Evolutionary conservation across 345 rosid species (phyloP), one percentile per base, ranked within the genome.

Genomic region (Dimocarpus longan): DNA sequence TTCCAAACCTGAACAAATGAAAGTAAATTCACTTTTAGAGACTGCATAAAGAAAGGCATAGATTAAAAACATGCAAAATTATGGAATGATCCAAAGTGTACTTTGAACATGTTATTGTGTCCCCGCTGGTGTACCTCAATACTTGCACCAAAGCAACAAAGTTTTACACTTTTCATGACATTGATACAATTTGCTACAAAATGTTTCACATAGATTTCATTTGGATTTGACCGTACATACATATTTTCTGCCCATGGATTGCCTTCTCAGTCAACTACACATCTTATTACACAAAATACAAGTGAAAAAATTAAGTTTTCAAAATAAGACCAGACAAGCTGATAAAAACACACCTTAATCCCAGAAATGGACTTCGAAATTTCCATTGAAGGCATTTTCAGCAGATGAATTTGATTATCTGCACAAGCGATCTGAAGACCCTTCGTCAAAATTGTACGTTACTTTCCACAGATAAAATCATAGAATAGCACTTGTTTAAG

Each of bases 301-400:
- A 44, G 42, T 28, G 22, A 46, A 46, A 76, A 83, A 7, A 3
- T 43, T 9, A 68, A 68, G 10, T 69, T 66, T n/a, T 44, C n/a
- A 15, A 48, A 8, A 71, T 19, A 78, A 48, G 32, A 46, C 39
- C 62, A 66, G 8, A 21, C 16, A 48, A 21, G 78, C 44, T 37
- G 48, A 79, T 68, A n/a, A 79, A 67, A 86, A 76, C 84, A 48
- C 81, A 93, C 98, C 98, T 96, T 96, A 81, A 96, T 93, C 76
- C 99, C 98, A 5, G 98, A 90, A 59, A 96, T 90, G 78, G 97
- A 86, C 84, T 88, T 93, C 79, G 83, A 69, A 83, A 94, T 91
- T 75, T 88, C 99, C 98, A 94, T 87, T 70, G 97, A 90, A 78
- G 99, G 97, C 92, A 91, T 92, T 84, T 91, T 91, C 48, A 96